Base-by-base conservation (phyloP, 2,329 filamentous ascomycete genomes). In the Arthrinium phaeospermum region DNA sequence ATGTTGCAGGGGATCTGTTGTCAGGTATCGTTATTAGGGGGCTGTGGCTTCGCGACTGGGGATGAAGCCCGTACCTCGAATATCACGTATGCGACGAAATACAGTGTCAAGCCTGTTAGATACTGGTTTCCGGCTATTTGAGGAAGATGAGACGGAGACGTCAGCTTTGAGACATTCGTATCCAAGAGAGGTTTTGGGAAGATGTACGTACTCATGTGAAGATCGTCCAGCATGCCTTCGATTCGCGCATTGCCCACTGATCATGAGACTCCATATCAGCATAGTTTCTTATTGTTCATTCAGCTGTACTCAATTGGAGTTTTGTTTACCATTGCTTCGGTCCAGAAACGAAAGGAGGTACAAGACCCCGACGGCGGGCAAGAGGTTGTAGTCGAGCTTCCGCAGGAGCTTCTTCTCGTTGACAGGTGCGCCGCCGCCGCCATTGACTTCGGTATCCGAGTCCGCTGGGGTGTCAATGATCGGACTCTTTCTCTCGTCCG, bases 41-140 rank as follows among this genome's bases (percentile, higher is more conserved):
- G 5, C 10, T 37, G 37, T 37, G n/a, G n/a, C n/a, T n/a, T n/a
- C n/a, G n/a, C n/a, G n/a, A n/a, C n/a, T n/a, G n/a, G n/a, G n/a
- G n/a, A 41, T 41, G 37, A 41, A 7, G 1, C 37, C 8, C 37
- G 7, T 64, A 86, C 85, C 76, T 90, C 88, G 57, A 90, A 90
- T 14, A 89, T 76, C 1, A 89, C 87, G 72, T 90, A 90, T 61
- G 87, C 87, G 53, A 90, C 82, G 77, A 93, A 93, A 79, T 92
- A 93, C 0, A 93, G 79, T 0, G 91, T 93, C 53, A 93, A 78
- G 0, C 90, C 90, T 0, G 88, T 91, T 0, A 93, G 83, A 72
- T 93, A 93, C 75, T 92, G 85, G 67, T 91, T 88, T 0, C 88
- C 89, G 37, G 86, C 86, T 87, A 57, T 27, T n/a, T 2, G 19